phyloP scores from a whole-genome alignment of 2,329 filamentous ascomycete species.

The Neurospora crassa region DNA sequence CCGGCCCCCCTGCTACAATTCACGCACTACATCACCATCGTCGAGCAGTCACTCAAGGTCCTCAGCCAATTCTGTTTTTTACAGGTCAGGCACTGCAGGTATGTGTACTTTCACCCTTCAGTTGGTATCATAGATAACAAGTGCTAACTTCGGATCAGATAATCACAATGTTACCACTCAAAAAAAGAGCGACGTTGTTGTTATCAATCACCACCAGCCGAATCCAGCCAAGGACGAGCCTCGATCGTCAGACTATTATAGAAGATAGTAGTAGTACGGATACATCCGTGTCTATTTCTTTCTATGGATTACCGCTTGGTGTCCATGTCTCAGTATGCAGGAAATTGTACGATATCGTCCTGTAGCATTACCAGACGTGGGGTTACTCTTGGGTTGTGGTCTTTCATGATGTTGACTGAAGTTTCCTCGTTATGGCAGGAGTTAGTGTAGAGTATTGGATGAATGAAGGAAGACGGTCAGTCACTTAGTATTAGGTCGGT shows the following conservation, averaged over 20 bases:
- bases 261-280: background rate
- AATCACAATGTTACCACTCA: conserved; percentile 6
- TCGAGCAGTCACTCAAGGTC: background rate
- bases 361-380: background rate
- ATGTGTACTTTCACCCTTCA: background rate
- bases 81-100: background rate
- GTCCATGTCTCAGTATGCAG: background rate
- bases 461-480: background rate
- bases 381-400: background rate
- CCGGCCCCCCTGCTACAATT: background rate
- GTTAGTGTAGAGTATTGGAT: background rate
- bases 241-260: conserved; percentile 5
- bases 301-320: background rate
- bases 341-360: background rate
- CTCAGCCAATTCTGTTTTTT: background rate
- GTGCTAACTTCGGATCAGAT: conserved; percentile 3
- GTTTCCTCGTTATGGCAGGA: background rate
- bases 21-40: background rate
- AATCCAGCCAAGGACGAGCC: conserved; percentile 11
- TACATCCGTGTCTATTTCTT: background rate
- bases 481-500: background rate
- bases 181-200: background rate
- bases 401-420: background rate
- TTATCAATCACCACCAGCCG: conserved; percentile 11
- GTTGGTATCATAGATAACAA: background rate